These are phyloP conservation scores for Wickerhamiella sergipiensis DNA, from an alignment of 805 yeast genomes.

Conservation along the genomic window DNA sequence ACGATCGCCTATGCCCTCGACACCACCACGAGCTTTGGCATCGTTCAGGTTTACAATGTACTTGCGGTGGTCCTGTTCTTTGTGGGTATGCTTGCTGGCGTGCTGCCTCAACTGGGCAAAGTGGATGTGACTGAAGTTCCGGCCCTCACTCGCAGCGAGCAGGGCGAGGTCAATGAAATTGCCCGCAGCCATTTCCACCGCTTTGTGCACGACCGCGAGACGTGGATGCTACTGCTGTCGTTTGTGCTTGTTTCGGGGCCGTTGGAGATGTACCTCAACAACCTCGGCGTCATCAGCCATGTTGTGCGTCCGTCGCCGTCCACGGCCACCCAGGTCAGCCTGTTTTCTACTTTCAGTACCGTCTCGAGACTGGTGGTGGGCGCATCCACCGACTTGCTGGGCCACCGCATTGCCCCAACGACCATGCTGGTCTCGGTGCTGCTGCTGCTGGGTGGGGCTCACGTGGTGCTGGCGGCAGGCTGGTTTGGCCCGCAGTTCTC, in stretches of 20 bases:
- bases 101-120: slow-evolving; percentile 15
- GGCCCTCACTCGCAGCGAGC: neutral
- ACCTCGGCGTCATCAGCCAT: slow-evolving; percentile 60
- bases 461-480: slow-evolving; percentile 18
- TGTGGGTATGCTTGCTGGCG: slow-evolving; percentile 16
- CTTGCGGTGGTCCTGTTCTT: slow-evolving; percentile 17
- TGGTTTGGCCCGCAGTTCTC: slow-evolving; percentile 17
- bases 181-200: slow-evolving; percentile 13
- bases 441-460: slow-evolving; percentile 27
- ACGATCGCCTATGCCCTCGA: slow-evolving; percentile 20
- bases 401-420: slow-evolving; percentile 21
- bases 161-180: neutral
- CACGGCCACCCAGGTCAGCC: slow-evolving; percentile 32
- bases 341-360: slow-evolving; percentile 58
- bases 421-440: slow-evolving; percentile 21
- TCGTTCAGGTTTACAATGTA: slow-evolving; percentile 7
- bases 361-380: slow-evolving; percentile 55
- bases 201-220: slow-evolving; percentile 13
- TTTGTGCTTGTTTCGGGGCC: slow-evolving; percentile 68
- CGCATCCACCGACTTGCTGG: slow-evolving; percentile 47
- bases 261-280: slow-evolving; percentile 69
- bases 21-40: neutral
- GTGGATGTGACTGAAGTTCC: slow-evolving; percentile 5
- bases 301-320: slow-evolving; percentile 23
- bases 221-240: slow-evolving; percentile 50